Base-by-base conservation (phyloP, 768 basidiomycete genomes). In the Kwoniella dejecticola region DNA sequence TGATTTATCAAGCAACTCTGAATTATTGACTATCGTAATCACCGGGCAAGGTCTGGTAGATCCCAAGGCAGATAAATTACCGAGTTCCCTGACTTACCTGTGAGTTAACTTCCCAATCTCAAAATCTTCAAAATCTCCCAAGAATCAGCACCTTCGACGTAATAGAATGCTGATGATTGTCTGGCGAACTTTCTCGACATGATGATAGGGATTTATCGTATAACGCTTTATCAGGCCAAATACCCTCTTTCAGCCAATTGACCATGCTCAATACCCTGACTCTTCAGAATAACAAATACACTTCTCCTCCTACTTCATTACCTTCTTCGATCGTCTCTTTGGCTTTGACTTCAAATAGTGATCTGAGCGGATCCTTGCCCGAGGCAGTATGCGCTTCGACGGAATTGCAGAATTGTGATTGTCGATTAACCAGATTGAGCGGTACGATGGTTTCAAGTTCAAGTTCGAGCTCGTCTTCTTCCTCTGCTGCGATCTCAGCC, bases 151-250 rank as follows among this genome's bases (percentile, higher is more conserved):
- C n/a, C n/a, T n/a, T n/a, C n/a, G n/a, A n/a, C n/a, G n/a, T n/a
- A n/a, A n/a, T n/a, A n/a, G n/a, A n/a, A n/a, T n/a, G n/a, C n/a
- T n/a, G n/a, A n/a, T n/a, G n/a, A n/a, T n/a, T n/a, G n/a, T n/a
- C n/a, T n/a, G n/a, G n/a, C n/a, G n/a, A n/a, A n/a, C n/a, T n/a
- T n/a, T n/a, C n/a, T n/a, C n/a, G n/a, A n/a, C n/a, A n/a, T n/a
- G n/a, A n/a, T n/a, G n/a, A n/a, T 53, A 77, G 75, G 12, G 79
- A 80, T 54, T 47, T 80, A 11, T 80, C 79, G 2, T 78, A 62
- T 54, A 80, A 80, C 52, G 58, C 68, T 1, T 56, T 80, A 11
- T 47, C 60, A 5, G 76, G 77, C 5, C 38, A 66, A 10, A 57
- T 76, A 12, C 76, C 77, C 0, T 57, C 67, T 12, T 66, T 77